phyloP scores from a whole-genome alignment of 306 rosid genomes.

The Corylus heterophylla region DNA sequence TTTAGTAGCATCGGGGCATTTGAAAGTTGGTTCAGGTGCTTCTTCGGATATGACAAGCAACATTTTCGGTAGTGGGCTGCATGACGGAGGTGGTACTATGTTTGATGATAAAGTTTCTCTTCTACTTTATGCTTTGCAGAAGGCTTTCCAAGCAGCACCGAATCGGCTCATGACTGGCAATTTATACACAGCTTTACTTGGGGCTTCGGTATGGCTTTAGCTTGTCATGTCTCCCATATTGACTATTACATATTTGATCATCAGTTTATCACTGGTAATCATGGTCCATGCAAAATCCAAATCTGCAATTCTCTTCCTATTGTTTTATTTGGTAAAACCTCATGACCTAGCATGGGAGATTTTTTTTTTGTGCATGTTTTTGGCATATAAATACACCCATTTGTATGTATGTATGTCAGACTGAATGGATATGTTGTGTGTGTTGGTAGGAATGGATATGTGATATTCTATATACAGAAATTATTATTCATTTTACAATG shows the following conservation, averaged over 20 bases:
- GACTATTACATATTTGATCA: not conserved
- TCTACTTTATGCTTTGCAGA: constrained; percentile 85
- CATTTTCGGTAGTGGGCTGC: constrained; percentile 67
- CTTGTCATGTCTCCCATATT: constrained; percentile 20
- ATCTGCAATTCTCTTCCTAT: constrained; percentile 6
- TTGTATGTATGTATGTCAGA: not conserved
- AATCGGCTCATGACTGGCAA: constrained; percentile 82
- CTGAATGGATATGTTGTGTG: not conserved
- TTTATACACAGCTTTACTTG: constrained; percentile 75
- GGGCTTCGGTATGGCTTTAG: constrained; percentile 80
- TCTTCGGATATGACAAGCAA: constrained; percentile 58
- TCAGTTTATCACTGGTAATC: not conserved
- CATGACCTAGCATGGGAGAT: not conserved
- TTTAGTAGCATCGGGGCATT: constrained; percentile 81
- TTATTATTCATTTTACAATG: not conserved
- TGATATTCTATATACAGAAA: not conserved
- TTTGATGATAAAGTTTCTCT: constrained; percentile 93
- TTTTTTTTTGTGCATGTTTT: no score
- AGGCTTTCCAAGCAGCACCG: constrained; percentile 94
- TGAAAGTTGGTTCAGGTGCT: constrained; percentile 56
- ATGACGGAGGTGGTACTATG: constrained; percentile 83
- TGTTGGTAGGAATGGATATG: not conserved
- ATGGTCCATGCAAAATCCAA: constrained; percentile 8
- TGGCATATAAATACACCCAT: not conserved
- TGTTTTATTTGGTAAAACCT: not conserved